Percentiles rank a stretch among this genome's conserved stretches.
Conservation (phyloP, 805 yeast species). For the Sugiyamaella valdiviana region DNA sequence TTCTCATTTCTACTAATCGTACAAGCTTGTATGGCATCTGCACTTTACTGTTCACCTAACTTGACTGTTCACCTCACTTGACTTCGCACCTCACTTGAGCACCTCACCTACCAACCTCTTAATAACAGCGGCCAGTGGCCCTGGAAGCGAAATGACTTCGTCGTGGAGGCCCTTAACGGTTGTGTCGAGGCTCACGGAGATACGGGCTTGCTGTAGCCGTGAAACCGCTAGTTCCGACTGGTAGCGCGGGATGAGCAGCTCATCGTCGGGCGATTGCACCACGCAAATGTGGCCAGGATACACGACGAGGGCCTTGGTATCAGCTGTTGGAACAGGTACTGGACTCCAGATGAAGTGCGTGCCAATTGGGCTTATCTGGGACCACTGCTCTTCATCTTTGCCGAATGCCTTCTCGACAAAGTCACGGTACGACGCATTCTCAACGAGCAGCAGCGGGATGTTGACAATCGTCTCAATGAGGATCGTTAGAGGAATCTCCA, state of each 20-base stretch:
- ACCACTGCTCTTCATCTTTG: slow-evolving; percentile 24
- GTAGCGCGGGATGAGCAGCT: slow-evolving; percentile 44
- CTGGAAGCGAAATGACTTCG: background rate
- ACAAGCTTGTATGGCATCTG: too few species aligned
- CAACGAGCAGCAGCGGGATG: slow-evolving; percentile 43
- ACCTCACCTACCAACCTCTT: too few species aligned
- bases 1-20: too few species aligned
- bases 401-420: slow-evolving; percentile 60
- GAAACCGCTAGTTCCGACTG: slow-evolving; percentile 38
- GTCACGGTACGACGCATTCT: slow-evolving; percentile 52
- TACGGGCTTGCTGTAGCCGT: background rate
- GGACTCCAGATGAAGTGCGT: background rate
- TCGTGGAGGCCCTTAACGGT: background rate
- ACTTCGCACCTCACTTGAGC: too few species aligned
- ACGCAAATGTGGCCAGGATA: slow-evolving; percentile 32
- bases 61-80: too few species aligned
- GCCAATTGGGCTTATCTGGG: slow-evolving; percentile 19
- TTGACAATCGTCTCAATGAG: slow-evolving; percentile 67
- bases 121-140: background rate
- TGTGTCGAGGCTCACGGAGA: background rate
- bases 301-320: background rate
- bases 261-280: slow-evolving; percentile 62
- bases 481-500: slow-evolving; percentile 12
- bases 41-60: too few species aligned
- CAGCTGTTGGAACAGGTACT: background rate